Conservation (phyloP, 352 stramenopile genomes). For the Pythium scleroteichum region DNA sequence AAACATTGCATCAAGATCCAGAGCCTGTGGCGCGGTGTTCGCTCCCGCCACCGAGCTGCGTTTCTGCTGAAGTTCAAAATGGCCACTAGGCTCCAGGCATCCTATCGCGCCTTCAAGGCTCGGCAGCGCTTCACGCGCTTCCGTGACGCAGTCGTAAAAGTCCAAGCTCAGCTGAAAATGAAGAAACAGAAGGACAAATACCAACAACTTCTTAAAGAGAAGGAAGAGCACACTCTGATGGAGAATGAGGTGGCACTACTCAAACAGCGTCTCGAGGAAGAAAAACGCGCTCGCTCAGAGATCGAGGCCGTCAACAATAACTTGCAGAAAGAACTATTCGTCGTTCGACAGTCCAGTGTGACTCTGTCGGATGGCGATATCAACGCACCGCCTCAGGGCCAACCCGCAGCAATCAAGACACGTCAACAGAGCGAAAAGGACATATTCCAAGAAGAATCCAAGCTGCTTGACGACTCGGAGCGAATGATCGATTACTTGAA, state of each 20-base stretch:
- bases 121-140: conserved; percentile 56
- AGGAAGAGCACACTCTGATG: conserved; percentile 73
- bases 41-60: conserved; percentile 53
- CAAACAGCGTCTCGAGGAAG: conserved; percentile 75
- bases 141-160: conserved; percentile 65
- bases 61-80: conserved; percentile 59
- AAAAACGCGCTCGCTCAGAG: conserved; percentile 68
- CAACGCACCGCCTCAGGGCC: conserved; percentile 25
- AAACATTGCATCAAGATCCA: conserved; percentile 57
- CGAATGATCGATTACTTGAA: conserved; percentile 85
- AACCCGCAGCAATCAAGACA: conserved; percentile 15
- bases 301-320: conserved; percentile 78
- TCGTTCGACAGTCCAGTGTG: conserved; percentile 55
- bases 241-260: conserved; percentile 73
- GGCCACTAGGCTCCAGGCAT: conserved; percentile 60
- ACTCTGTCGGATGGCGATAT: conserved; percentile 52
- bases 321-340: conserved; percentile 65
- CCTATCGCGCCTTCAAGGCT: conserved; percentile 48
- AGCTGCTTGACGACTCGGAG: conserved; percentile 80
- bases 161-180: conserved; percentile 75
- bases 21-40: conserved; percentile 73
- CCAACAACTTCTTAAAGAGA: conserved; percentile 50
- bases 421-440: conserved; percentile 40
- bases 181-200: conserved; percentile 80
- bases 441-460: conserved; percentile 49